These are phyloP conservation scores for Suaeda aralocaspica DNA, from an alignment of 148 eudicot species.

Conservation along the genomic window DNA sequence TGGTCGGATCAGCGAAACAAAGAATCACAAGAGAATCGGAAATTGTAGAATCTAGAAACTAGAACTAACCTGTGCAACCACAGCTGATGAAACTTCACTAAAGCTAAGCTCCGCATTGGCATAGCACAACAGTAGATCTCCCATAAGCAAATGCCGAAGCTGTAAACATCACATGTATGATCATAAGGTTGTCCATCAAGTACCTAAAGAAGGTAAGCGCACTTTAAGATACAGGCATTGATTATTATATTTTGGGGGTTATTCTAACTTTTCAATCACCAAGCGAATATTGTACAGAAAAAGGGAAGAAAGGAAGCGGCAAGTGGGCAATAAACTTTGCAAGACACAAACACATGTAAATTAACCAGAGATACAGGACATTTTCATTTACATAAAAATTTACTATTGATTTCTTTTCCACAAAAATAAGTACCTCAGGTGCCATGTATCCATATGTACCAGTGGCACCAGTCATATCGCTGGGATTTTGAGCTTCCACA, in stretches of 20 bases:
- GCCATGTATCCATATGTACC: slow-evolving; percentile 96
- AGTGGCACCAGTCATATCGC: slow-evolving; percentile 90
- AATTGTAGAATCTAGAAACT: not conserved
- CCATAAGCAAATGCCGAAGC: slow-evolving; percentile 86
- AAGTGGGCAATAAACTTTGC: not conserved
- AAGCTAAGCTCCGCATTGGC: slow-evolving; percentile 69
- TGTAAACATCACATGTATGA: slow-evolving; percentile 86
- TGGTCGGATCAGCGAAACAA: too few relatives aligned
- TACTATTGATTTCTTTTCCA: not conserved
- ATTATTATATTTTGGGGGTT: not conserved
- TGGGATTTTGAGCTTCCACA: slow-evolving; percentile 79
- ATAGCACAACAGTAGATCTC: slow-evolving; percentile 89
- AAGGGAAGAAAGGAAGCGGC: not conserved
- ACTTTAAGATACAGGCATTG: not conserved
- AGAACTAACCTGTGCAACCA: slow-evolving; percentile 63
- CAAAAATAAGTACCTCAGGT: slow-evolving; percentile 62
- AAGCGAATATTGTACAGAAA: not conserved
- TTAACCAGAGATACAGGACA: too few relatives aligned
- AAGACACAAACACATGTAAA: too few relatives aligned
- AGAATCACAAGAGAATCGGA: not conserved
- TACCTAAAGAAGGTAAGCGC: slow-evolving; percentile 42
- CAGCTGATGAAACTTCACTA: slow-evolving; percentile 70
- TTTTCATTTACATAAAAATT: too few relatives aligned
- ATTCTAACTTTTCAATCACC: not conserved
- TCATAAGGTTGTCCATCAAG: slow-evolving; percentile 86